Conservation (phyloP, 495 filamentous ascomycete genomes). For the Talaromyces trachyspermus region DNA sequence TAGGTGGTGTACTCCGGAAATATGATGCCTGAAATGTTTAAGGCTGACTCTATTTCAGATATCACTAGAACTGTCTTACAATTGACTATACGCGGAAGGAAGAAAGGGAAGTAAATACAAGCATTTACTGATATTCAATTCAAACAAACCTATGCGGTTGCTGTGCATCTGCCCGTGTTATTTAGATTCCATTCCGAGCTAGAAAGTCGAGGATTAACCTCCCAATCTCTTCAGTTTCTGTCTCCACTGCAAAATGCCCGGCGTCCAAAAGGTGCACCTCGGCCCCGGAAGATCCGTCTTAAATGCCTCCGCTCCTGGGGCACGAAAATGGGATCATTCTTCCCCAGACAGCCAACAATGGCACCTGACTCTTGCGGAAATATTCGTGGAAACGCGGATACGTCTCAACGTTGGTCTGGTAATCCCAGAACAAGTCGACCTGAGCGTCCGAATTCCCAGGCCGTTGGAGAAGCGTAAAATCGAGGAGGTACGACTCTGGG, state of each 20-base stretch:
- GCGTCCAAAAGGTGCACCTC: conserved; percentile 49
- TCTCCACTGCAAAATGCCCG: conserved; percentile 58
- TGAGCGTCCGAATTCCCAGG: conserved; percentile 49
- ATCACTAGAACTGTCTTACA: too few relatives aligned
- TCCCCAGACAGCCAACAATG: conserved; percentile 55
- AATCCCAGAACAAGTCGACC: conserved; percentile 52
- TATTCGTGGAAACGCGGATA: conserved; percentile 57
- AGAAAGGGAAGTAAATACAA: too few relatives aligned
- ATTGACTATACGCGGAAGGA: too few relatives aligned
- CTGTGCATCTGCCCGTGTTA: too few relatives aligned
- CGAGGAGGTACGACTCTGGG: conserved; percentile 45
- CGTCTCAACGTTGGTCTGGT: conserved; percentile 44
- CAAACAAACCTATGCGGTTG: too few relatives aligned
- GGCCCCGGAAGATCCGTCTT: conserved; percentile 43
- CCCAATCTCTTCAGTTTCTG: conserved; percentile 41
- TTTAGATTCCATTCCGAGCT: conserved; percentile 13
- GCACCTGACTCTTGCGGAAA: conserved; percentile 44
- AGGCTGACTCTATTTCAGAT: too few relatives aligned
- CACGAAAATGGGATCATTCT: conserved; percentile 50
- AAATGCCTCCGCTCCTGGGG: conserved; percentile 53
- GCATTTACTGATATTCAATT: too few relatives aligned
- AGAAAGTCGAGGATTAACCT: conserved; percentile 41
- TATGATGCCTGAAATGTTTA: too few relatives aligned
- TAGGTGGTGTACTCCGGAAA: too few relatives aligned
- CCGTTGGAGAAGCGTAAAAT: conserved; percentile 41